Base-by-base conservation (phyloP, 495 filamentous ascomycete species). In the Neurospora sp. region DNA sequence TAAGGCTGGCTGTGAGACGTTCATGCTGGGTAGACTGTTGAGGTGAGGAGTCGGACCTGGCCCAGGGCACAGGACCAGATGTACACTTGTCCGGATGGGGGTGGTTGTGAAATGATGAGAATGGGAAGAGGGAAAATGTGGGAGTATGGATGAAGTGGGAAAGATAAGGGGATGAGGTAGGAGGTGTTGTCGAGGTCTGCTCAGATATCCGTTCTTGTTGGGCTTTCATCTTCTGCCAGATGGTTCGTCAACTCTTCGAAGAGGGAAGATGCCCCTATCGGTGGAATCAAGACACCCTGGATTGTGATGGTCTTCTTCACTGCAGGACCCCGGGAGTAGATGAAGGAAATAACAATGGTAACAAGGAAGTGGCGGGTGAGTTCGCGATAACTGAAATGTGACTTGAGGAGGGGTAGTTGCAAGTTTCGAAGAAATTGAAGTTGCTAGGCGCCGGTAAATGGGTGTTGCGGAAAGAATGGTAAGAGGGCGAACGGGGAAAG, bases 121-220 rank as follows among this genome's bases (percentile, higher is more conserved):
- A 4, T 6, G 23, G 11, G 23, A 62, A 23, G 12, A 5, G 23
- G 2, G 46, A 14, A 5, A 70, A 20, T 20, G 35, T 39, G 2
- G 10, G 42, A 75, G 46, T 37, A n/a, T 44, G 42, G 40, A 31
- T 31, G 71, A 37, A 44, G n/a, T 40, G 70, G 42, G 39, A 44
- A 35, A 39, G 44, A 20, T n/a, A 8, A 42, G 41, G 41, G 5
- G 16, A 18, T 20, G 44, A 20, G 8, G 27, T 9, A 18, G 5
- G 41, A 8, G 41, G 41, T 44, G 41, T 20, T 12, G 27, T 42
- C 10, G 39, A 72, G 54, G 40, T 42, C 75, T 76, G 82, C 83
- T 84, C 83, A 80, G 82, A 85, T 83, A 77, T 84, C 83, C 81
- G 80, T 85, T 85, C 84, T 82, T 80, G 39, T 11, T 23, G 71